A percentile compares a stretch with the other conserved stretches of the same genome.
phyloP scores from a whole-genome alignment of 106 monocot genomes.

The Acorus gramineus region DNA sequence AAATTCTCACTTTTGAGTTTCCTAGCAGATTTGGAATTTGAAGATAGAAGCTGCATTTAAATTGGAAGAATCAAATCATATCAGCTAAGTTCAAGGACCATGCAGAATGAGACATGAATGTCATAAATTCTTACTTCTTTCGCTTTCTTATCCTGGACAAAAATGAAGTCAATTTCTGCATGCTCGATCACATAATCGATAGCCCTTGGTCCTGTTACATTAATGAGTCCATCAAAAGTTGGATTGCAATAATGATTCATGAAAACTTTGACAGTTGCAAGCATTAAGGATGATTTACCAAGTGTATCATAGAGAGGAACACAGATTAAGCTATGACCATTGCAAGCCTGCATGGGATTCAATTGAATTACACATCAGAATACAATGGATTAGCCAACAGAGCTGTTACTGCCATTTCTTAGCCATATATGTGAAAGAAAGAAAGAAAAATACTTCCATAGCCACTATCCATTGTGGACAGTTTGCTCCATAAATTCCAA shows the following conservation, averaged over 20 bases:
- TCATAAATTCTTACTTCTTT: slow-evolving; percentile 41
- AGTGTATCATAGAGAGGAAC: slow-evolving; percentile 94
- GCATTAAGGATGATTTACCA: slow-evolving; percentile 28
- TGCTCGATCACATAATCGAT: slow-evolving; percentile 82
- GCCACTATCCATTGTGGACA: slow-evolving; percentile 85
- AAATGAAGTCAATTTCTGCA: slow-evolving; percentile 75
- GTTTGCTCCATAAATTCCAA: slow-evolving; percentile 93
- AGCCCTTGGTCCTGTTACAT: slow-evolving; percentile 56
- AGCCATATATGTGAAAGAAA: neutral
- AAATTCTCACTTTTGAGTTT: slow-evolving; percentile 48
- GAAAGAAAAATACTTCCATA: slow-evolving; percentile 49
- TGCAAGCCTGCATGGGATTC: slow-evolving; percentile 66
- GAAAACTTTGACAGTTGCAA: neutral
- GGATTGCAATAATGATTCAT: neutral
- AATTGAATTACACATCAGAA: neutral
- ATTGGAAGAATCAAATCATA: neutral
- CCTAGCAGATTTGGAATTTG: slow-evolving; percentile 26
- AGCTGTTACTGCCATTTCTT: neutral
- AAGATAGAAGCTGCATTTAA: slow-evolving; percentile 39
- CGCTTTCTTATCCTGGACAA: slow-evolving; percentile 85
- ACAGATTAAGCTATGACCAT: slow-evolving; percentile 81
- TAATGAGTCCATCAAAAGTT: neutral
- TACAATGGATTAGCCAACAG: neutral
- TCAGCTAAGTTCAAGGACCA: neutral
- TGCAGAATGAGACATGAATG: neutral